Conservation (phyloP, 2,329 filamentous ascomycete genomes). For the Cladosporium sp. region DNA sequence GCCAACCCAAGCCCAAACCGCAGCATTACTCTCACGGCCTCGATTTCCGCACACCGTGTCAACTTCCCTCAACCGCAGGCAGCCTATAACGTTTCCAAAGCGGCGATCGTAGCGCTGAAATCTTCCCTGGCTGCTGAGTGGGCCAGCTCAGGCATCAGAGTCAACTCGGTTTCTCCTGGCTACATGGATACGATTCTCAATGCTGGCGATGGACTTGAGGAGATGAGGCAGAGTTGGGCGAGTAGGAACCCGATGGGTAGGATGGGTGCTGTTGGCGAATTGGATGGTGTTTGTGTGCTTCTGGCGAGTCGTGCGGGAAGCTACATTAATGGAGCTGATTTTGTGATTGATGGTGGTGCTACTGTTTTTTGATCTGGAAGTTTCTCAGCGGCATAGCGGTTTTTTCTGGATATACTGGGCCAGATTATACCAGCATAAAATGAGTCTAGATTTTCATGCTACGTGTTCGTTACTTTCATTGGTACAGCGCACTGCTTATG, state of each 20-base stretch:
- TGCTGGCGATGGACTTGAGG: slow-evolving; percentile 32
- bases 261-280: slow-evolving; percentile 35
- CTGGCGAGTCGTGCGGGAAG: slow-evolving; percentile 31
- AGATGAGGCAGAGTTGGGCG: slow-evolving; percentile 31
- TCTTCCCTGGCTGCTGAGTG: slow-evolving; percentile 67
- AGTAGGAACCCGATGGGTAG: slow-evolving; percentile 35
- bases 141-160: slow-evolving; percentile 64
- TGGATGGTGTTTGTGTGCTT: slow-evolving; percentile 35
- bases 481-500: no score
- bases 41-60: slow-evolving; percentile 62
- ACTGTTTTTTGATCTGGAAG: slow-evolving; percentile 22
- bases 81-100: slow-evolving; percentile 69
- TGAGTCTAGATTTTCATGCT: no score
- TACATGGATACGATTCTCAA: slow-evolving; percentile 77
- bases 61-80: slow-evolving; percentile 70
- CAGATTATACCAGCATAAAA: no score
- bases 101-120: slow-evolving; percentile 59
- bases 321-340: slow-evolving; percentile 35
- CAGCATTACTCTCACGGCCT: slow-evolving; percentile 61
- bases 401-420: no score
- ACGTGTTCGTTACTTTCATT: no score
- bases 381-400: no score
- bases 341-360: slow-evolving; percentile 34
- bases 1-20: slow-evolving; percentile 32
- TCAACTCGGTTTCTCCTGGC: slow-evolving; percentile 66